Conservation (phyloP, 1,284 basidiomycete genomes). For the Papiliotrema fonsecae region DNA sequence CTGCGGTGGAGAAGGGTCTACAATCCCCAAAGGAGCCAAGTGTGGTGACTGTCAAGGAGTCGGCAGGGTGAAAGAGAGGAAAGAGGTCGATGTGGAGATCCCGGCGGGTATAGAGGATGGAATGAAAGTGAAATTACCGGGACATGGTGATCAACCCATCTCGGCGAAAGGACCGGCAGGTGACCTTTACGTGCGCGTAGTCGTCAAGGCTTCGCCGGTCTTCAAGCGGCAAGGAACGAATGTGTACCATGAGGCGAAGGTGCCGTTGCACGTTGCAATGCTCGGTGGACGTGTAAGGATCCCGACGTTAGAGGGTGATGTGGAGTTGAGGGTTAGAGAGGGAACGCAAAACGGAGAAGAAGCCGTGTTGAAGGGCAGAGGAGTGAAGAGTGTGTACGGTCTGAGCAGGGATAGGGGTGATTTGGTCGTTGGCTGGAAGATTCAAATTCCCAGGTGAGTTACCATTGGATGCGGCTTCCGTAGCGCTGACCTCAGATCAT, state of each 20-base stretch:
- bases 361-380: constrained; percentile 87
- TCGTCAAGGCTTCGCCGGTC: constrained; percentile 72
- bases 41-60: constrained; percentile 81
- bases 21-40: constrained; percentile 70
- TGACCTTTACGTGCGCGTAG: constrained; percentile 82
- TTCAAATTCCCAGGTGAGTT: constrained; percentile 82
- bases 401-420: constrained; percentile 65
- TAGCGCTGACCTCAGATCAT: constrained; percentile 54
- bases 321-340: constrained; percentile 86
- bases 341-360: constrained; percentile 97
- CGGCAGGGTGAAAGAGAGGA: constrained; percentile 78
- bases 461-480: too few relatives aligned
- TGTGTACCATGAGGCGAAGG: constrained; percentile 82
- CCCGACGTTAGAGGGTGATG: constrained; percentile 91
- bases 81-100: constrained; percentile 76
- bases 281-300: constrained; percentile 89
- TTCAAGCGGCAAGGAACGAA: constrained; percentile 92
- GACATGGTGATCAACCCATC: constrained; percentile 80
- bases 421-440: constrained; percentile 81
- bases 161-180: constrained; percentile 71
- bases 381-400: constrained; percentile 67
- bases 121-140: constrained; percentile 81
- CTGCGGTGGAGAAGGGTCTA: constrained; percentile 79
- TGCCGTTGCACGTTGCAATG: constrained; percentile 87
- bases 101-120: constrained; percentile 95